These are phyloP conservation scores for Filobasidium wieringae DNA, from an alignment of 768 basidiomycete species.

Conservation along the genomic window DNA sequence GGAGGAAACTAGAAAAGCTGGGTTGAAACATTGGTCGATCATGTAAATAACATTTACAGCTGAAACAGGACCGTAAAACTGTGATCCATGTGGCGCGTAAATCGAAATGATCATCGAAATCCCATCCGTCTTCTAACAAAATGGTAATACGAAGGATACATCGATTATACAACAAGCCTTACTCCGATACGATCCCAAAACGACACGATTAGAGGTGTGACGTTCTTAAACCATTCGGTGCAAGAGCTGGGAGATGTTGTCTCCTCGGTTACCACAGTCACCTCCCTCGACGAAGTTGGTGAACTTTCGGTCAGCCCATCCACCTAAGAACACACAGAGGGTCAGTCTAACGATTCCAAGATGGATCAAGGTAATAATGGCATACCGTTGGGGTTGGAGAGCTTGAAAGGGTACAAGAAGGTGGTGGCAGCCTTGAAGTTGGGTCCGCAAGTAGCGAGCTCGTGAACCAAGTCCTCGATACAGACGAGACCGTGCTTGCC, in stretches of 20 bases:
- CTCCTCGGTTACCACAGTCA: constrained; percentile 94
- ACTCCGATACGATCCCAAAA: too few relatives aligned
- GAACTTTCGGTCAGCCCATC: constrained; percentile 97
- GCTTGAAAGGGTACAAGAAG: constrained; percentile 99
- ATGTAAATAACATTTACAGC: too few relatives aligned
- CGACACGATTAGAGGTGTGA: too few relatives aligned
- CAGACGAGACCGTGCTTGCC: constrained; percentile 93
- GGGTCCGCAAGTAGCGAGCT: constrained; percentile 86
- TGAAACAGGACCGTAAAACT: too few relatives aligned
- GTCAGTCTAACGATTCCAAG: too few relatives aligned
- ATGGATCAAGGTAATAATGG: not conserved
- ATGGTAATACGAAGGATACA: too few relatives aligned
- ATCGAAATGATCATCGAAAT: too few relatives aligned
- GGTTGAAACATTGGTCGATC: too few relatives aligned
- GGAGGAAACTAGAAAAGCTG: too few relatives aligned
- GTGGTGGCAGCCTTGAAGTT: constrained; percentile 90
- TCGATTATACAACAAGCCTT: too few relatives aligned
- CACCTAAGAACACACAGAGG: constrained; percentile 44
- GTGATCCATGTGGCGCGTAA: too few relatives aligned
- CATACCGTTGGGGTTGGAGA: constrained; percentile 74
- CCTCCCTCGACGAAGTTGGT: constrained; percentile 76
- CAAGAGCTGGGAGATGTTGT: constrained; percentile 94
- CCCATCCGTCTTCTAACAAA: too few relatives aligned
- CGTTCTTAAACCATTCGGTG: constrained; percentile 45
- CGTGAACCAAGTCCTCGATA: constrained; percentile 93